These are phyloP conservation scores for Populus euphratica DNA, from an alignment of 345 rosid species.

Conservation along the genomic window DNA sequence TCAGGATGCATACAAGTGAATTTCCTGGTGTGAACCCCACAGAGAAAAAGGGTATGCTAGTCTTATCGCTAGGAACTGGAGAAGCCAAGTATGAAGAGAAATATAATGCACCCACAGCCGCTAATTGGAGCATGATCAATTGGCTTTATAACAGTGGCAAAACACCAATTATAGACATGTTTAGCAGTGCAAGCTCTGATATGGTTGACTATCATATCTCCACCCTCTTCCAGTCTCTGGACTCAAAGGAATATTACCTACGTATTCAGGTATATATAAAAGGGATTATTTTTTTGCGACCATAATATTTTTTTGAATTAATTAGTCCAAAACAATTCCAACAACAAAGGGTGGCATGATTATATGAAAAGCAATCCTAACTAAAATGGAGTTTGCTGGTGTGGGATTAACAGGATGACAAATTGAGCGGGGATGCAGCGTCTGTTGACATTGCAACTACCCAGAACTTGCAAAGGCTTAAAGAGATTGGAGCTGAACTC, in stretches of 20 bases:
- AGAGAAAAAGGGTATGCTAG: conserved; percentile 11
- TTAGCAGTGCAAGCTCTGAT: conserved; percentile 12
- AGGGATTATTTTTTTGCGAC: too few species aligned
- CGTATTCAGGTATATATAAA: conserved; percentile 17
- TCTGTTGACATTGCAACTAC: conserved; percentile 6
- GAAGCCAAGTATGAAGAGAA: conserved; percentile 17
- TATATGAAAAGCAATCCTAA: too few species aligned
- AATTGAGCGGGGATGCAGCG: conserved; percentile 14
- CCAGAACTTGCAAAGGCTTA: conserved; percentile 17
- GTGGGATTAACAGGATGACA: conserved; percentile 11
- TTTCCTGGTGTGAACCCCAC: background rate
- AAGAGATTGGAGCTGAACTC: conserved; percentile 4
- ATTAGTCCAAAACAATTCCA: too few species aligned
- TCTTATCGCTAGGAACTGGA: conserved; percentile 27
- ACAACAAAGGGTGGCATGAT: too few species aligned
- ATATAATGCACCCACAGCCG: conserved; percentile 19
- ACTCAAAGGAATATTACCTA: conserved; percentile 7
- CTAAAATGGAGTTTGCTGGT: background rate
- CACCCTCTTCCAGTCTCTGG: conserved; percentile 5
- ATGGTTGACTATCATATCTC: conserved; percentile 16
- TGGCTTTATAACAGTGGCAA: conserved; percentile 18
- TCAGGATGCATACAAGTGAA: background rate
- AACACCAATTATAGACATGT: conserved; percentile 16
- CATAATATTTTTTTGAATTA: too few species aligned
- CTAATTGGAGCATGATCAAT: conserved; percentile 18